phyloP scores from a whole-genome alignment of 768 basidiomycete genomes.

The Daedaleopsis nitida region DNA sequence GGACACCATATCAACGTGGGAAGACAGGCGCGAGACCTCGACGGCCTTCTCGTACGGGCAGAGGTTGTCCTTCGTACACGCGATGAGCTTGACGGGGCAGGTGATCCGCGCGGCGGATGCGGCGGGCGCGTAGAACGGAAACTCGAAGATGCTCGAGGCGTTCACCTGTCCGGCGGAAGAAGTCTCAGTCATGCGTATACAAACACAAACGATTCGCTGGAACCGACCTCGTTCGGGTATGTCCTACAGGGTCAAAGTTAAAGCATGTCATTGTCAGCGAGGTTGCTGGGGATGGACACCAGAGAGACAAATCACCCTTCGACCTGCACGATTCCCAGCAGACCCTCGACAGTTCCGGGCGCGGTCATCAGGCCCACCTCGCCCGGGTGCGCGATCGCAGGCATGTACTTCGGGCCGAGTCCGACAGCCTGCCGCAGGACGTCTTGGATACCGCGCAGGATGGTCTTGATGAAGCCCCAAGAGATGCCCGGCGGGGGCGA shows the following conservation, averaged over 20 bases:
- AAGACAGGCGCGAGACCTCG: slow-evolving; percentile 2
- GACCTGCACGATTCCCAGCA: slow-evolving; percentile 9
- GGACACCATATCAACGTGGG: slow-evolving; percentile 1
- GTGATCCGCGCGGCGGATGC: slow-evolving; percentile 8
- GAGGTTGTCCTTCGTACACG: slow-evolving; percentile 11
- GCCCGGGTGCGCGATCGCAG: slow-evolving; percentile 29
- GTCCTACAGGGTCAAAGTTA: background rate
- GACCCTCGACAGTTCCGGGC: slow-evolving; percentile 26
- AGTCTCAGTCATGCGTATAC: no score
- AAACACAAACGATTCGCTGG: background rate
- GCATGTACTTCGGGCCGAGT: slow-evolving; percentile 32
- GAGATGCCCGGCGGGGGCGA: slow-evolving; percentile 7
- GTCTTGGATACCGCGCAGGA: slow-evolving; percentile 27
- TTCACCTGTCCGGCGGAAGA: slow-evolving; percentile 8
- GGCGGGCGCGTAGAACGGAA: slow-evolving; percentile 13
- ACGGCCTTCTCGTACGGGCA: background rate
- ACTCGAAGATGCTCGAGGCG: slow-evolving; percentile 17
- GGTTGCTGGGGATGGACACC: background rate
- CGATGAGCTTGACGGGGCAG: slow-evolving; percentile 15
- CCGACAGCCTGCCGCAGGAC: slow-evolving; percentile 30
- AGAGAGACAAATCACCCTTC: background rate
- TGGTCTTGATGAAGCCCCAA: slow-evolving; percentile 23
- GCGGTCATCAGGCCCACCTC: slow-evolving; percentile 32
- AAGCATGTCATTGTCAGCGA: background rate
- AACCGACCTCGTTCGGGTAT: slow-evolving; percentile 17